These are phyloP conservation scores for Aureobasidium vineae DNA, from an alignment of 2,329 filamentous ascomycete genomes.

Conservation along the genomic window DNA sequence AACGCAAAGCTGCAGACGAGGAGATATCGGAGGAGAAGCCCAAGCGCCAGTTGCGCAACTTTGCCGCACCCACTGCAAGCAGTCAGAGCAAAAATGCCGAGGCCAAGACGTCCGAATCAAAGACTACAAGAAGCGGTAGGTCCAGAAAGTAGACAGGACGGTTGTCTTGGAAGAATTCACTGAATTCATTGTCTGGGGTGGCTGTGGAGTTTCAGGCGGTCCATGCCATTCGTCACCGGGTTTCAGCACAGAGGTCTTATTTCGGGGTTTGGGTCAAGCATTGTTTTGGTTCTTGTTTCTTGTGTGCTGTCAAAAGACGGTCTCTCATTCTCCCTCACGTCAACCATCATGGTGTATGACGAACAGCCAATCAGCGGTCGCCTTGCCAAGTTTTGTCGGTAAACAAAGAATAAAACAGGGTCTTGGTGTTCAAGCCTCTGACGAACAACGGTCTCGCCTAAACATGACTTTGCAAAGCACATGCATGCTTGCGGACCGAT, in stretches of 20 bases:
- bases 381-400: constrained; percentile 16
- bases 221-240: constrained; percentile 3
- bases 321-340: background rate
- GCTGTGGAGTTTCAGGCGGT: constrained; percentile 3
- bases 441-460: constrained; percentile 23
- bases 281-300: background rate
- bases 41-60: constrained; percentile 36
- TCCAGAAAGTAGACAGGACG: constrained; percentile 9
- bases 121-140: constrained; percentile 23
- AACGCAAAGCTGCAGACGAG: constrained; percentile 36
- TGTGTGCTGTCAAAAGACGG: background rate
- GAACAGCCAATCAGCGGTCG: background rate
- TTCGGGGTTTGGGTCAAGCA: background rate
- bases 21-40: constrained; percentile 32
- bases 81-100: constrained; percentile 35
- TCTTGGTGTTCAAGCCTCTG: constrained; percentile 15
- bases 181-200: background rate
- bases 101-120: constrained; percentile 7
- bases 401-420: constrained; percentile 19
- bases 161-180: background rate
- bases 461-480: background rate
- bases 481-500: constrained; percentile 6
- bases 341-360: constrained; percentile 9
- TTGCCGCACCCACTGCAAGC: constrained; percentile 41
- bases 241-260: constrained; percentile 12